Evolutionary conservation across 495 filamentous ascomycete species (phyloP).

Genomic region (Penicillium atrosanguineum): DNA sequence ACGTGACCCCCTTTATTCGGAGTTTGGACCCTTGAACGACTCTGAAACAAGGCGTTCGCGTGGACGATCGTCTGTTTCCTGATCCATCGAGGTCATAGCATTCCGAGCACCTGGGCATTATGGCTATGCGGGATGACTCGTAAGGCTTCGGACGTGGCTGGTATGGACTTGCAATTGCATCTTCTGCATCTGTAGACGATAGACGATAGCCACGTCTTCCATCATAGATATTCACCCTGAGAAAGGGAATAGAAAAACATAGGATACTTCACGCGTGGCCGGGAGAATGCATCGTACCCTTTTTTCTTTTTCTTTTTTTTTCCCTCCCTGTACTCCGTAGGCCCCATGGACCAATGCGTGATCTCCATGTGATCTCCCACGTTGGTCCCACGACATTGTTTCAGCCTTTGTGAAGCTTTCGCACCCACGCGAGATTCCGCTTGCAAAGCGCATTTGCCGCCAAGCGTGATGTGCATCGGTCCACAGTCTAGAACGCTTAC

Average conservation of each 20-base stretch:
- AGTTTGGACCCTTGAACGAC: constrained; percentile 6
- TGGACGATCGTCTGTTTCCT: constrained; percentile 8
- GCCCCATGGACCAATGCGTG: constrained; percentile 20
- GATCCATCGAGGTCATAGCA: constrained; percentile 8
- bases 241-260: neutral
- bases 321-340: neutral
- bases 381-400: constrained; percentile 34
- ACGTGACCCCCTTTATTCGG: constrained; percentile 19
- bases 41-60: constrained; percentile 16
- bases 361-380: constrained; percentile 37
- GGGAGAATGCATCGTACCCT: constrained; percentile 7
- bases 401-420: constrained; percentile 16
- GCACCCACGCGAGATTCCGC: constrained; percentile 23
- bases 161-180: constrained; percentile 13
- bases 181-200: neutral
- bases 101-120: constrained; percentile 10
- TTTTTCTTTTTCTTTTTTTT: neutral
- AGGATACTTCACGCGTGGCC: constrained; percentile 17
- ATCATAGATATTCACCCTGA: neutral
- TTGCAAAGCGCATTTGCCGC: constrained; percentile 20
- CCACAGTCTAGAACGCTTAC: constrained; percentile 12
- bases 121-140: constrained; percentile 15
- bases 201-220: neutral
- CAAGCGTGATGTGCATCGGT: neutral
- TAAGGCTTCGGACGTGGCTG: constrained; percentile 16